Base-by-base conservation (phyloP, 2,329 filamentous ascomycete genomes). In the Colletotrichum sp. region DNA sequence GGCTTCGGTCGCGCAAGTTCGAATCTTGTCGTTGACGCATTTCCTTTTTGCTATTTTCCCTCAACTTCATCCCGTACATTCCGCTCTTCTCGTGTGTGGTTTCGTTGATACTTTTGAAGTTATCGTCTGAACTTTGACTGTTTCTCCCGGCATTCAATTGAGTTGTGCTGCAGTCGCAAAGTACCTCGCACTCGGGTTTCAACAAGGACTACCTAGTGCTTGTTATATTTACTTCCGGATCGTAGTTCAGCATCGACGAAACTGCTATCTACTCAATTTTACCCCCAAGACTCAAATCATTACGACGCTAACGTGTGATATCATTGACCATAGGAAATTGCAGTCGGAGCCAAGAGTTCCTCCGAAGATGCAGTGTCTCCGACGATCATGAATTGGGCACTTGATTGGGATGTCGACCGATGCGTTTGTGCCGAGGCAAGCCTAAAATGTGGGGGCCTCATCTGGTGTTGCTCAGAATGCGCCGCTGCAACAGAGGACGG, bases 1-100 rank as follows among this genome's bases (percentile, higher is more conserved):
- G 73, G 73, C 73, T 75, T 75, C 73, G 73, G 73, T 75, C 73
- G 73, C 73, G 73, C 73, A 75, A 72, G 73, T 75, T 75, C 73
- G 73, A 75, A 73, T 75, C 73, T 73, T 75, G 73, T 73, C 73
- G 73, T 75, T 75, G 73, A 73, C 60, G 68, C 55, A 58, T 5
- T 32, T 16, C 2, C 8, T 43, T 65, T 64, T 70, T 34, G 56
- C n/a, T 5, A 8, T 4, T n/a, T 34, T 48, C 12, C 28, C 9
- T n/a, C 24, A 7, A 28, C 21, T 16, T 66, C 30, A 24, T 32
- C 30, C 58, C 16, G 26, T 24, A 18, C 5, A 28, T 58, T 24
- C 21, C 26, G 55, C 21, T 24, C 21, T 28, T 3, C 2, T 10
- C 58, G 28, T 30, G 28, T 34, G 26, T 32, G 10, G 18, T 61